Evolutionary conservation across 768 basidiomycete species (phyloP).

Genomic region (Asterophora lycoperdoides): DNA sequence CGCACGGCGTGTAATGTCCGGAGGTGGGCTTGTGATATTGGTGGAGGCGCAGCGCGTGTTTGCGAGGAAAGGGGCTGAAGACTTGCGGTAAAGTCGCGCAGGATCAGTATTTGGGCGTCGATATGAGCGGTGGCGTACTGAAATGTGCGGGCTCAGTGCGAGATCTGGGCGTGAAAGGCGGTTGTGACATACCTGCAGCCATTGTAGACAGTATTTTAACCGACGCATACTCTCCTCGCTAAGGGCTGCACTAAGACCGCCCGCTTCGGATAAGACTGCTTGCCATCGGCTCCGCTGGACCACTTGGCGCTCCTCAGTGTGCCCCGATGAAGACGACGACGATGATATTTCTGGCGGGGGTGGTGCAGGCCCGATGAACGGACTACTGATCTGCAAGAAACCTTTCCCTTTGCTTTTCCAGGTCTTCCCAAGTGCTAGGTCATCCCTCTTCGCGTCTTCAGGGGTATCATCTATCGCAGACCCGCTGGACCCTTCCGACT

Average conservation of each 20-base stretch:
- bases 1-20: conserved; percentile 72
- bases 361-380: conserved; percentile 31
- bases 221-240: conserved; percentile 90
- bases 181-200: conserved; percentile 65
- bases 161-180: neutral
- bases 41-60: conserved; percentile 25
- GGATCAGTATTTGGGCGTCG: conserved; percentile 78
- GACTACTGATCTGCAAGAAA: conserved; percentile 39
- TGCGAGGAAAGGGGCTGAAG: conserved; percentile 48
- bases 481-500: conserved; percentile 19
- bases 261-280: conserved; percentile 77
- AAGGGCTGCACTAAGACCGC: conserved; percentile 81
- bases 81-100: conserved; percentile 79
- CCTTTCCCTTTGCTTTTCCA: conserved; percentile 23
- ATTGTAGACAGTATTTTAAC: conserved; percentile 80
- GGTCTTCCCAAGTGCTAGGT: conserved; percentile 9
- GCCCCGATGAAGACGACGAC: conserved; percentile 22
- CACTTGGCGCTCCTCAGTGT: conserved; percentile 45
- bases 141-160: conserved; percentile 1
- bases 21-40: conserved; percentile 44
- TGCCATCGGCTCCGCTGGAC: conserved; percentile 82
- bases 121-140: conserved; percentile 87
- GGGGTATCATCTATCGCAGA: conserved; percentile 13
- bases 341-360: conserved; percentile 27
- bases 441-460: conserved; percentile 8